Base-by-base conservation (phyloP, 495 filamentous ascomycete species). In the Elaphomyces granulatus region DNA sequence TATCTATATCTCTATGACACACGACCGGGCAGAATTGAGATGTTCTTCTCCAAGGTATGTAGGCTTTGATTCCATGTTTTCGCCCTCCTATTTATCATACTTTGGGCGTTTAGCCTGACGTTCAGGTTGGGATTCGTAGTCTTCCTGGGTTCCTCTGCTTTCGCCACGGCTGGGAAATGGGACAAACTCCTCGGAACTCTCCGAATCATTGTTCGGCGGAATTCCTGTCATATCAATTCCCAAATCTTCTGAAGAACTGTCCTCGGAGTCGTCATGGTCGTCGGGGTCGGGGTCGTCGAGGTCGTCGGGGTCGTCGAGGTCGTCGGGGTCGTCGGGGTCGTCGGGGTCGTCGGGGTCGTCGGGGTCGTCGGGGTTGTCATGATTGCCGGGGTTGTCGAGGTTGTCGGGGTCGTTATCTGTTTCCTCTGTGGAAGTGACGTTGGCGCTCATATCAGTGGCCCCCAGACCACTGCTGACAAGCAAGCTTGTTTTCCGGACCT, bases 401-500 rank as follows among this genome's bases (percentile, higher is more conserved):
- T 48, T 53, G 37, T 47, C 39, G 15, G 31, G 16, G 23, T 56
- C 15, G 32, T 36, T 39, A 28, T 52, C 51, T 17, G 39, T 44
- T n/a, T 36, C 41, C 8, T 54, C 53, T n/a, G 54, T 39, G 16
- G 20, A 36, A 7, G 34, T 43, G 2, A 38, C 35, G 21, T 43
- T 43, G n/a, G 33, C 28, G 21, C 41, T 43, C 2, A 15, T 26
- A 16, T 43, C 41, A 28, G 37, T 43, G 18, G 36, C 20, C 23
- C 23, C 23, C 19, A 55, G 41, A 3, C 49, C 41, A 20, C 41
- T 43, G 12, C 34, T 43, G 21, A 43, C 41, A 8, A 43, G 17
- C 8, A 28, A 37, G 34, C 61, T 65, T 14, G 45, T 54, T 41
- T 61, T 61, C 20, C 53, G 41, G 1, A 65, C 47, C 28, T 55